These are phyloP conservation scores for Trametes cubensis DNA, from an alignment of 768 basidiomycete genomes.

Conservation along the genomic window DNA sequence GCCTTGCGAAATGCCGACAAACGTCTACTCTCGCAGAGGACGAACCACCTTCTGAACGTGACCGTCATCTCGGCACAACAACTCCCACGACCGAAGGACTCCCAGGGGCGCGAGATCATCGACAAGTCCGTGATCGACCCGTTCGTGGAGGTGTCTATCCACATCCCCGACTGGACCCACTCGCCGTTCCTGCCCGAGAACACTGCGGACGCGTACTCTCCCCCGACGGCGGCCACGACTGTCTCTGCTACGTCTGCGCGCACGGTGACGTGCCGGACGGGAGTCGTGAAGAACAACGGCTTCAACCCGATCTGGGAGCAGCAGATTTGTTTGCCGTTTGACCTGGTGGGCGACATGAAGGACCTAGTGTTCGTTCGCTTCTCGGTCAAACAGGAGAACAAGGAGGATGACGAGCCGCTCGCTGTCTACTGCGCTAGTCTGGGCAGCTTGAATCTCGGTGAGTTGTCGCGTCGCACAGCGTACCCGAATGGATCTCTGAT, in stretches of 20 bases:
- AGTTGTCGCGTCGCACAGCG: conserved; percentile 26
- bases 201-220: conserved; percentile 20
- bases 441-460: conserved; percentile 73
- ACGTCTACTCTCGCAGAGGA: conserved; percentile 53
- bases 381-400: conserved; percentile 67
- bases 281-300: conserved; percentile 78
- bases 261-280: conserved; percentile 59
- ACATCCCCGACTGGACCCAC: conserved; percentile 70
- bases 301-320: conserved; percentile 93
- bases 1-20: conserved; percentile 70
- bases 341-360: conserved; percentile 72
- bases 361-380: conserved; percentile 87
- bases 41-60: conserved; percentile 64
- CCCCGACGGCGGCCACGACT: conserved; percentile 24
- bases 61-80: conserved; percentile 91
- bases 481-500: conserved; percentile 37
- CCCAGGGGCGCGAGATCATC: conserved; percentile 59
- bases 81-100: conserved; percentile 73
- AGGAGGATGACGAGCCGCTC: conserved; percentile 63
- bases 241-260: conserved; percentile 42
- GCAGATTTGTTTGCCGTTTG: conserved; percentile 68
- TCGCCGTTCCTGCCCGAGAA: conserved; percentile 15
- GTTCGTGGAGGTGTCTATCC: conserved; percentile 78
- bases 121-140: conserved; percentile 66
- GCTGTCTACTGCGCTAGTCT: conserved; percentile 76